A percentile compares a stretch with the other conserved stretches of the same genome.
Evolutionary conservation across 169 alveolate species (phyloP).

Genomic region (Perkinsus olseni): DNA sequence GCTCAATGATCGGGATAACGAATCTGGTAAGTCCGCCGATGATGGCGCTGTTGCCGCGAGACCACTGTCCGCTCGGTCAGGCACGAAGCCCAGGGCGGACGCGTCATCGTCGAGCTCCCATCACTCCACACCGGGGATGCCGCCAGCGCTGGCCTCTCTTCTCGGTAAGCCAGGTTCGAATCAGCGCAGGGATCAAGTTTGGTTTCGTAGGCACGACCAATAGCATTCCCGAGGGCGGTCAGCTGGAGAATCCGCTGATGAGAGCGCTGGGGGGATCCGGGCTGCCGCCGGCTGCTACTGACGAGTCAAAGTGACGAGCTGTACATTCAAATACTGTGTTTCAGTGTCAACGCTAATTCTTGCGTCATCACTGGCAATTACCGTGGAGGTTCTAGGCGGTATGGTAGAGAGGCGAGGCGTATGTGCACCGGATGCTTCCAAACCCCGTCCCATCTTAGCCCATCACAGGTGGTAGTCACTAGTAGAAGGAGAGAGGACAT

Average conservation of each 20-base stretch:
- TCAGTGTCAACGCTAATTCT: background rate
- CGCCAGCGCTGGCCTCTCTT: background rate
- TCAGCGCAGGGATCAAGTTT: background rate
- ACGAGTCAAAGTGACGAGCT: background rate
- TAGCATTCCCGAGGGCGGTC: background rate
- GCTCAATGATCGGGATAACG: background rate
- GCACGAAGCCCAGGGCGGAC: background rate
- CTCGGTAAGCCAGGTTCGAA: background rate
- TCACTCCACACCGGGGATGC: background rate
- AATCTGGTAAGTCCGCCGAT: background rate
- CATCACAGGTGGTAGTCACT: too few relatives aligned
- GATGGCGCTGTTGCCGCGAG: background rate
- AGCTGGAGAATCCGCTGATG: background rate
- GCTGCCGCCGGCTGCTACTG: background rate
- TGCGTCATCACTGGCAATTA: background rate
- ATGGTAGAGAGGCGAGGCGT: too few relatives aligned
- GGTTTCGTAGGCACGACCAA: background rate
- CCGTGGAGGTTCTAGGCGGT: background rate
- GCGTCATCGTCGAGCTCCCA: background rate
- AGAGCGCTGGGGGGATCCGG: background rate
- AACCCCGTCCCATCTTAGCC: too few relatives aligned
- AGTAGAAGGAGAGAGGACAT: too few relatives aligned
- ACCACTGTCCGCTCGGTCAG: background rate
- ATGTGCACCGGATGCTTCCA: too few relatives aligned
- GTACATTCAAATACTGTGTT: background rate